Evolutionary conservation across 805 yeast species (phyloP).

Genomic region (Yarrowia sp.): DNA sequence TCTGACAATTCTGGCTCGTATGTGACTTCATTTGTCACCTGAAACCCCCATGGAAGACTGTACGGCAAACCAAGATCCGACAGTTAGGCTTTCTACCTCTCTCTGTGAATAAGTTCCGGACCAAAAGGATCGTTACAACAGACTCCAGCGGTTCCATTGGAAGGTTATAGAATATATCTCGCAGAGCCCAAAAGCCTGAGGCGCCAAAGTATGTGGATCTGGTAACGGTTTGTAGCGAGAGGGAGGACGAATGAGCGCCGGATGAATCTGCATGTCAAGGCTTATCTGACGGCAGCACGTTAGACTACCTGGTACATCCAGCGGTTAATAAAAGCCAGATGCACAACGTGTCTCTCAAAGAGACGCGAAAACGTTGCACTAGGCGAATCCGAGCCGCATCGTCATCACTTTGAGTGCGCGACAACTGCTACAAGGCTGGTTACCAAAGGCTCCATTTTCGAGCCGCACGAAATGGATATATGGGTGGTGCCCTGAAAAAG

Average conservation of each 20-base stretch:
- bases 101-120: too few species aligned
- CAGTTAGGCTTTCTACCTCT: too few species aligned
- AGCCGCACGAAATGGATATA: background rate
- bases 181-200: background rate
- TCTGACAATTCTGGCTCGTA: too few species aligned
- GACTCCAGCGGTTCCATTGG: background rate
- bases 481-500: slow-evolving; percentile 12
- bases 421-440: too few species aligned
- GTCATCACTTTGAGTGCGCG: background rate
- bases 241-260: background rate
- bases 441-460: background rate
- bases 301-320: background rate
- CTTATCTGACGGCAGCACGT: background rate
- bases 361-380: background rate
- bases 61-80: too few species aligned
- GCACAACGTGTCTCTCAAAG: background rate
- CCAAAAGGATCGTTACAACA: too few species aligned
- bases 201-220: background rate
- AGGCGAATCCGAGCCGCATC: background rate
- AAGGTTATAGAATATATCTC: background rate
- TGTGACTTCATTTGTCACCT: too few species aligned
- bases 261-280: background rate
- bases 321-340: background rate
- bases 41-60: too few species aligned
- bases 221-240: background rate